phyloP scores from a whole-genome alignment of 805 yeast genomes.

The Zygosaccharomyces rouxii region DNA sequence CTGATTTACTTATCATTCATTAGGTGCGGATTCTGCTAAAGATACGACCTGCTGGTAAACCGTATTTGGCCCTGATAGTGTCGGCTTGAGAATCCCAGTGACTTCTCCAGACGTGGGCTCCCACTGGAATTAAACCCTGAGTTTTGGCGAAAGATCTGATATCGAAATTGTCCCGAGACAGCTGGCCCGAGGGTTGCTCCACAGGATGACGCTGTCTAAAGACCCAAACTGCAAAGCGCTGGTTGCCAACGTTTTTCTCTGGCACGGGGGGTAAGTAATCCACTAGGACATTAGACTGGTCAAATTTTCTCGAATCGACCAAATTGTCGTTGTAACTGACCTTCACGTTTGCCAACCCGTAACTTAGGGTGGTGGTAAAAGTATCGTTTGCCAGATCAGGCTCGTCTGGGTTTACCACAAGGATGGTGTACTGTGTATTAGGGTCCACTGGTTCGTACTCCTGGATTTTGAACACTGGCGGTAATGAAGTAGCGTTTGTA shows the following conservation, averaged over 20 bases:
- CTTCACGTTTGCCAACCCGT: slow-evolving; percentile 68
- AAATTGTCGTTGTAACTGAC: slow-evolving; percentile 53
- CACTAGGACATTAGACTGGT: slow-evolving; percentile 41
- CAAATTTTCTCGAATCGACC: slow-evolving; percentile 39
- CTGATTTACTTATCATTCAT: neutral
- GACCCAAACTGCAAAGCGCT: slow-evolving; percentile 86
- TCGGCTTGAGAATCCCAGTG: slow-evolving; percentile 73
- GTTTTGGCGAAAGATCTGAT: slow-evolving; percentile 61
- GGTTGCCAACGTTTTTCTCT: slow-evolving; percentile 79
- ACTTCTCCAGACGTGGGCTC: slow-evolving; percentile 90
- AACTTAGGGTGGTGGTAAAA: slow-evolving; percentile 66
- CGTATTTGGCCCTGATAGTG: slow-evolving; percentile 64
- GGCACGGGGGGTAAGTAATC: slow-evolving; percentile 80
- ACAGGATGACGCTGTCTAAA: slow-evolving; percentile 56
- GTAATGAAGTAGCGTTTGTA: slow-evolving; percentile 63
- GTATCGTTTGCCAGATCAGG: slow-evolving; percentile 72
- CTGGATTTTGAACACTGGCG: slow-evolving; percentile 74
- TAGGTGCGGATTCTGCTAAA: slow-evolving; percentile 57
- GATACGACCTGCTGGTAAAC: slow-evolving; percentile 70
- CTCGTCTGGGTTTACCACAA: slow-evolving; percentile 86
- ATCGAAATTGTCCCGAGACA: slow-evolving; percentile 52
- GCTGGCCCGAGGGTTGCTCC: slow-evolving; percentile 12
- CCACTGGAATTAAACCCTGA: slow-evolving; percentile 65
- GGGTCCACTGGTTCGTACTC: slow-evolving; percentile 53
- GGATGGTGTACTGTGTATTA: slow-evolving; percentile 60